Percentiles rank a stretch among this genome's conserved stretches.
These are phyloP conservation scores for Fusarium globosum DNA, from an alignment of 2,329 filamentous ascomycete genomes.

Conservation along the genomic window DNA sequence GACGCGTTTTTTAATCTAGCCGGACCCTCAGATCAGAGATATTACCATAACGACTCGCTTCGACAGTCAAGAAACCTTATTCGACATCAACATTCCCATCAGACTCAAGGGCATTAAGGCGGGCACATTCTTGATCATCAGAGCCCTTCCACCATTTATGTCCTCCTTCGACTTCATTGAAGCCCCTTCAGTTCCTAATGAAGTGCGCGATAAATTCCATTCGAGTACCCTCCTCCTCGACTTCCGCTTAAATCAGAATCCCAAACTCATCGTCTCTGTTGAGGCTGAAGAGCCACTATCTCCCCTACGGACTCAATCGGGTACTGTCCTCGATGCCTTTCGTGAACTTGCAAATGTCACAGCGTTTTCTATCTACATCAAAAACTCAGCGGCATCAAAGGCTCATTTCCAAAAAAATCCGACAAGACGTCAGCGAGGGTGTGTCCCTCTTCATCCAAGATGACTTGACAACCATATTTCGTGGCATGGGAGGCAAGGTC, in stretches of 20 bases:
- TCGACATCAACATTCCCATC: conserved; percentile 18
- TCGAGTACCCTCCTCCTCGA: conserved; percentile 3
- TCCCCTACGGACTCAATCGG: conserved; percentile 13
- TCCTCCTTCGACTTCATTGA: neutral
- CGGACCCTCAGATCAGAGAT: conserved; percentile 12
- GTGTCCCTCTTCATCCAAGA: neutral
- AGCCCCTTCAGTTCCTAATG: neutral
- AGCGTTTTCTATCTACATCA: conserved; percentile 6
- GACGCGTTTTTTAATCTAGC: neutral
- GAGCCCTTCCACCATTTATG: conserved; percentile 1
- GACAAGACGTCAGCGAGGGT: neutral
- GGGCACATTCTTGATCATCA: neutral
- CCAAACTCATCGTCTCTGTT: conserved; percentile 4
- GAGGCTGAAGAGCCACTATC: conserved; percentile 17
- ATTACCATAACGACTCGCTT: conserved; percentile 21
- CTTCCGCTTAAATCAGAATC: conserved; percentile 5
- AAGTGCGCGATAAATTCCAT: neutral
- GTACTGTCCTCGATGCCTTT: conserved; percentile 23
- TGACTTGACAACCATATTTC: conserved; percentile 14
- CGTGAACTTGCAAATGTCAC: conserved; percentile 11
- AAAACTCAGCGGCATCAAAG: neutral
- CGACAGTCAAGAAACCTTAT: conserved; percentile 1
- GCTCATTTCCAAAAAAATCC: neutral
- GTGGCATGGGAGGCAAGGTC: conserved; percentile 14
- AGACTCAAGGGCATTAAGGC: conserved; percentile 17